Base-by-base conservation (phyloP, 73 alveolate species). In the Paramecium bursaria region DNA sequence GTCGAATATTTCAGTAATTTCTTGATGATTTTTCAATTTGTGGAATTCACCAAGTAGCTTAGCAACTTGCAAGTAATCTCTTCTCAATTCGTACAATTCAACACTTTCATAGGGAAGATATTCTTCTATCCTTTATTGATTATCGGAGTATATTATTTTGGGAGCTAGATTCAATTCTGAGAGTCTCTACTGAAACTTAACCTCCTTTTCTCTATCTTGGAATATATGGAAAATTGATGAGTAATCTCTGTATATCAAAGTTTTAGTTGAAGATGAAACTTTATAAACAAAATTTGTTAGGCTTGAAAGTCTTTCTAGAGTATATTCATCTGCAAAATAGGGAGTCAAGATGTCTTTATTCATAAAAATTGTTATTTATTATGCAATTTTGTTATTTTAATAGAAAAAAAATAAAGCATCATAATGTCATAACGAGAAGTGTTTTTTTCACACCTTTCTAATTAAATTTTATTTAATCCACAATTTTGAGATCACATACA, bases 11-110 rank as follows among this genome's bases (percentile, higher is more conserved):
- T 25, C 44, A 30, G 33, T 33, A 7, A 42, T 47, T 39, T 25
- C 26, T 1, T 48, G 31, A 57, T 26, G 26, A 39, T 67, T 42
- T 33, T 26, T 67, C 13, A 67, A 22, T 67, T 67, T 67, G 55
- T 67, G 82, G 82, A 67, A 67, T 33, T 44, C 22, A 67, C 82
- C 82, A 67, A 67, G 54, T 57, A 67, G 19, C 13, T 47, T 42
- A 15, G 82, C 82, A 19, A 67, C 55, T 47, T 67, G 29, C 1
- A 67, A 15, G 10, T 67, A 67, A 42, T 67, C 55, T 21, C 44
- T 33, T 17, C 44, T 67, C 15, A 67, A 39, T 67, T 67, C 82
- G 2, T 42, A 35, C 19, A 67, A 29, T 3, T 42, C 21, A 3
- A 42, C 55, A 35, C 60, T 26, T 21, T 6, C 2, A 47, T 67